phyloP scores from a whole-genome alignment of 2,329 filamentous ascomycete species.

The Alternaria burnsii region DNA sequence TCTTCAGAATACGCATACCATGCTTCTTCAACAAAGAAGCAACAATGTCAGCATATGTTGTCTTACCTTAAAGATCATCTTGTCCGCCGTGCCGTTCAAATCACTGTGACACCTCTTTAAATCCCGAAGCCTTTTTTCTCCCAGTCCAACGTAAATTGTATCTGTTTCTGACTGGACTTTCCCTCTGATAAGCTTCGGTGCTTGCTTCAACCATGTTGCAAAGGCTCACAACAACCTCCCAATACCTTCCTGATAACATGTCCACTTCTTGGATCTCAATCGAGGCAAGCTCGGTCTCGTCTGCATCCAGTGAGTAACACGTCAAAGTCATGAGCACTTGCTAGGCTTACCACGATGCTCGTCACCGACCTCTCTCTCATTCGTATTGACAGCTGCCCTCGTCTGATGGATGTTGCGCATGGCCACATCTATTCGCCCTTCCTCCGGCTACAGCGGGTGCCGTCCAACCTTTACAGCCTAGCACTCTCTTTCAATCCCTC shows the following conservation, averaged over 20 bases:
- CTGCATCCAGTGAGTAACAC: neutral
- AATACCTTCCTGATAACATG: neutral
- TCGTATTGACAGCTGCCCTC: neutral
- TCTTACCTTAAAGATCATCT: neutral
- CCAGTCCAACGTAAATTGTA: neutral
- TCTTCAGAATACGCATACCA: no score
- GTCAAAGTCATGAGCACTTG: neutral
- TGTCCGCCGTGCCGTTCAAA: neutral
- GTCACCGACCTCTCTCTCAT: neutral
- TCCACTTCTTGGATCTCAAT: neutral
- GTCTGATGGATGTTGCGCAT: neutral
- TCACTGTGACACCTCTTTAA: neutral
- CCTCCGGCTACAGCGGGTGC: neutral
- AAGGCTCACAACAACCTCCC: neutral
- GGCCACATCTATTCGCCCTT: neutral
- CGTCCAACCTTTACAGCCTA: neutral
- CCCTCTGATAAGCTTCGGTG: neutral
- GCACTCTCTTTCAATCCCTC: neutral
- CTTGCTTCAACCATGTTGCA: neutral
- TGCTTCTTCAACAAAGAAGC: no score
- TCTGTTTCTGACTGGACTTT: neutral
- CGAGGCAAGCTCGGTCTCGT: neutral
- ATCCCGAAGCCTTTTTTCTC: neutral
- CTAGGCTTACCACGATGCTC: neutral
- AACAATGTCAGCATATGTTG: neutral